Evolutionary conservation across 345 rosid genomes (phyloP).

Genomic region (Erodium maritimum): DNA sequence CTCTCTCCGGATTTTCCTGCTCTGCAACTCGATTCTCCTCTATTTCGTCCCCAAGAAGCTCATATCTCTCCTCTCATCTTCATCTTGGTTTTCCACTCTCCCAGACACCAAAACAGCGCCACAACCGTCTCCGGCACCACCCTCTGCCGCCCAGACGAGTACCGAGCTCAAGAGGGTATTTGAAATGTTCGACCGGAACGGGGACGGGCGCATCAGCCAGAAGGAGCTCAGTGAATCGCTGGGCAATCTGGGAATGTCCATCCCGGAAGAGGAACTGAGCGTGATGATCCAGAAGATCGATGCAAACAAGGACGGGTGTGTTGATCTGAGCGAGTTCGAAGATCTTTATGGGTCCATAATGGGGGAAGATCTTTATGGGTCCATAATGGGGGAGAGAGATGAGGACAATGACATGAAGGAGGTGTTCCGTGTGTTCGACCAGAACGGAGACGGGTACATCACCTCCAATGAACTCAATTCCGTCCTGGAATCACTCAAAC

Average conservation of each 20-base stretch:
- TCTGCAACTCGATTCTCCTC: constrained; percentile 33
- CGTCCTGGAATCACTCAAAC: constrained; percentile 57
- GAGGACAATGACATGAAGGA: constrained; percentile 60
- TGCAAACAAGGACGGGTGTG: constrained; percentile 14
- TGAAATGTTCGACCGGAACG: constrained; percentile 69
- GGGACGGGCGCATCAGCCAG: constrained; percentile 59
- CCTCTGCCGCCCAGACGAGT: constrained; percentile 24
- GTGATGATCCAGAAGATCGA: constrained; percentile 21
- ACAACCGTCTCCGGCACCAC: constrained; percentile 6
- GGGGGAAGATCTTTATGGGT: constrained; percentile 34
- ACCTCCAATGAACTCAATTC: constrained; percentile 62
- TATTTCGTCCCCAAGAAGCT: constrained; percentile 48
- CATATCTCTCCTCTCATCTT: constrained; percentile 24
- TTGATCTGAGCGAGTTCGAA: constrained; percentile 63
- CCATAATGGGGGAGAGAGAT: constrained; percentile 31
- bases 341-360: constrained; percentile 44
- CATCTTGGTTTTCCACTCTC: constrained; percentile 14
- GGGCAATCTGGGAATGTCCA: constrained; percentile 53
- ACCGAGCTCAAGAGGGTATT: constrained; percentile 59
- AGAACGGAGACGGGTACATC: constrained; percentile 77
- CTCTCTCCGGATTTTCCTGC: constrained; percentile 33
- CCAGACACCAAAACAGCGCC: constrained; percentile 10
- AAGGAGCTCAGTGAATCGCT: constrained; percentile 56
- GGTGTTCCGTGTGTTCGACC: constrained; percentile 80
- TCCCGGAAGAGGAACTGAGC: constrained; percentile 42